Percentiles rank a stretch among this genome's conserved stretches.
phyloP scores from a whole-genome alignment of 768 basidiomycete species.

The Hortiboletus flavorubellus region DNA sequence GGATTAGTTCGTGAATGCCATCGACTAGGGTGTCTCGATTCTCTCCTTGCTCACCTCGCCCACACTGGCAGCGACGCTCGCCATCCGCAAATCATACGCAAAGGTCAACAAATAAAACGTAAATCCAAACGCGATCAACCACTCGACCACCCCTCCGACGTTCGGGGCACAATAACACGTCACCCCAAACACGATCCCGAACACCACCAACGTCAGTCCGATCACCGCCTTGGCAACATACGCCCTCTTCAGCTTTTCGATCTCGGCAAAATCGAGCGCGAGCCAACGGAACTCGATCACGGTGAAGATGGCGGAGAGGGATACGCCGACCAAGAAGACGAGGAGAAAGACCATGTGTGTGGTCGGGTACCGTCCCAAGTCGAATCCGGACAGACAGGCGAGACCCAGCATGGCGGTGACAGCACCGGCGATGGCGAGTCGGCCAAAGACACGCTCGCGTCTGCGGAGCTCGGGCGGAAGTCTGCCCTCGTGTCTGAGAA shows the following conservation, averaged over 20 bases:
- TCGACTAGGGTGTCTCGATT: constrained; percentile 3
- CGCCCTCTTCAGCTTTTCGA: constrained; percentile 45
- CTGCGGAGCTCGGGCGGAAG: constrained; percentile 57
- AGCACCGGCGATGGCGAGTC: constrained; percentile 58
- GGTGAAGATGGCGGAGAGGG: constrained; percentile 71
- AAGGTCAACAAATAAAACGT: constrained; percentile 73
- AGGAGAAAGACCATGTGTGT: constrained; percentile 62
- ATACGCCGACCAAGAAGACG: constrained; percentile 71
- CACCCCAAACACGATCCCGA: constrained; percentile 63
- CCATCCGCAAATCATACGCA: constrained; percentile 63
- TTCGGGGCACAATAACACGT: constrained; percentile 43
- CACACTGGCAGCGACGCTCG: constrained; percentile 34
- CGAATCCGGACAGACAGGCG: constrained; percentile 67
- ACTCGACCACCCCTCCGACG: constrained; percentile 68
- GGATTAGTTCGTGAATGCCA: too few relatives aligned
- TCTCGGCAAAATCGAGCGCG: constrained; percentile 48
- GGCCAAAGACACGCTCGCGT: constrained; percentile 52
- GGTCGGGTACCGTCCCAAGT: constrained; percentile 51
- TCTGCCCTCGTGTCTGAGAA: constrained; percentile 64
- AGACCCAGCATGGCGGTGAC: constrained; percentile 63
- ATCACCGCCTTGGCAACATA: constrained; percentile 64
- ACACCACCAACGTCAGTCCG: constrained; percentile 51
- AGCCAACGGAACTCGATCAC: constrained; percentile 70
- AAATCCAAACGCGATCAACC: constrained; percentile 69
- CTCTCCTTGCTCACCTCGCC: background rate